These are phyloP conservation scores for Salix suchowensis DNA, from an alignment of 345 rosid species.

Conservation along the genomic window DNA sequence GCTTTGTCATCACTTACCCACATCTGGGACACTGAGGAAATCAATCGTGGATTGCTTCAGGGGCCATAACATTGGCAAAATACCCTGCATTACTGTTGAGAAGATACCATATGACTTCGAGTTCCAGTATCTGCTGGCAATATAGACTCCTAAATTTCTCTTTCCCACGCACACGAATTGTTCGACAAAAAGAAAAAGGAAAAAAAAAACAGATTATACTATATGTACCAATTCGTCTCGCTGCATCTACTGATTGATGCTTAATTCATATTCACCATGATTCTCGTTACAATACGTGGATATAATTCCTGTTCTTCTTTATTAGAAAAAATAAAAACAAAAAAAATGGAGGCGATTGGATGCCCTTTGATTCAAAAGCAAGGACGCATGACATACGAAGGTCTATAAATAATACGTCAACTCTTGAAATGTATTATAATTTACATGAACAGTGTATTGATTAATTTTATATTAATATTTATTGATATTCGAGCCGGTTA, in stretches of 20 bases:
- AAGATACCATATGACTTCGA: conserved; percentile 78
- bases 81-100: conserved; percentile 45
- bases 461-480: no score
- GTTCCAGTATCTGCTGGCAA: conserved; percentile 76
- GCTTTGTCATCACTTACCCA: conserved; percentile 86
- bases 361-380: no score
- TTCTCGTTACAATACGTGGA: neutral
- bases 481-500: no score
- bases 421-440: no score
- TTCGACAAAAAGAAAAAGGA: neutral
- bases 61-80: conserved; percentile 40
- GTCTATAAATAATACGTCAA: no score
- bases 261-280: neutral
- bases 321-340: no score
- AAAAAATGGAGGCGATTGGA: no score
- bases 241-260: neutral
- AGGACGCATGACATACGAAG: no score
- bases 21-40: conserved; percentile 77
- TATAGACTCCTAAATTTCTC: conserved; percentile 20
- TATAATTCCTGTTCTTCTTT: neutral
- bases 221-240: no score
- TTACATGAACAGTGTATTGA: no score
- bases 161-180: neutral
- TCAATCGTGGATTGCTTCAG: conserved; percentile 88
- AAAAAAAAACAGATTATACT: no score